phyloP scores from a whole-genome alignment of 768 basidiomycete genomes.

The Porphyrellus cyaneotinctus region DNA sequence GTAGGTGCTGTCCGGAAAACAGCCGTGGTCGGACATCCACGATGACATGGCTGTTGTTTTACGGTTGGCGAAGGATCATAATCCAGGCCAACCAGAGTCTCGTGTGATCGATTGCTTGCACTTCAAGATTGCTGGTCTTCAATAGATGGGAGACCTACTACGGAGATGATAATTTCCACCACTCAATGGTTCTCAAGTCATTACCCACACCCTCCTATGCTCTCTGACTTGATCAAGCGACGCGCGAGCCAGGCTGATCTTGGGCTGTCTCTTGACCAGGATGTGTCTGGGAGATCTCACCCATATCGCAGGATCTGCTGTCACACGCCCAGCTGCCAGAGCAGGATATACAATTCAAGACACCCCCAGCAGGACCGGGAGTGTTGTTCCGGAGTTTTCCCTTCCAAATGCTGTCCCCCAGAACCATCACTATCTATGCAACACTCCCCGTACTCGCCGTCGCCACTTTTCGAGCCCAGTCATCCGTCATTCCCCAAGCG shows the following conservation, averaged over 20 bases:
- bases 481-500: conserved; percentile 62
- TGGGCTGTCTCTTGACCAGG: too few relatives aligned
- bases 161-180: background rate
- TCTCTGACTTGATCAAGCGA: too few relatives aligned
- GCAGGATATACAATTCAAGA: conserved; percentile 16
- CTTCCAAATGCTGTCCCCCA: conserved; percentile 2
- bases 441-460: conserved; percentile 30
- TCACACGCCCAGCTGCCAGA: conserved; percentile 22
- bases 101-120: background rate
- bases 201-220: too few relatives aligned
- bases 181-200: background rate
- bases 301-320: conserved; percentile 66
- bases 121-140: background rate
- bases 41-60: background rate
- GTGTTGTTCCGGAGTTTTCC: conserved; percentile 11
- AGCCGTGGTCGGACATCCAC: too few relatives aligned
- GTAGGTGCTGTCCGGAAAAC: conserved; percentile 19
- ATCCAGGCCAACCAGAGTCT: background rate
- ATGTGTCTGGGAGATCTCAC: too few relatives aligned
- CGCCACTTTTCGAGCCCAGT: conserved; percentile 58
- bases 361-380: conserved; percentile 6
- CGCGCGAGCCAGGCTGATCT: too few relatives aligned
- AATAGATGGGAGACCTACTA: background rate
- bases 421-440: conserved; percentile 14
- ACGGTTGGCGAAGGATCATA: background rate